A percentile compares a stretch with the other conserved stretches of the same genome.
Evolutionary conservation across 495 filamentous ascomycete species (phyloP).

Genomic region (Filosporella fistucella): DNA sequence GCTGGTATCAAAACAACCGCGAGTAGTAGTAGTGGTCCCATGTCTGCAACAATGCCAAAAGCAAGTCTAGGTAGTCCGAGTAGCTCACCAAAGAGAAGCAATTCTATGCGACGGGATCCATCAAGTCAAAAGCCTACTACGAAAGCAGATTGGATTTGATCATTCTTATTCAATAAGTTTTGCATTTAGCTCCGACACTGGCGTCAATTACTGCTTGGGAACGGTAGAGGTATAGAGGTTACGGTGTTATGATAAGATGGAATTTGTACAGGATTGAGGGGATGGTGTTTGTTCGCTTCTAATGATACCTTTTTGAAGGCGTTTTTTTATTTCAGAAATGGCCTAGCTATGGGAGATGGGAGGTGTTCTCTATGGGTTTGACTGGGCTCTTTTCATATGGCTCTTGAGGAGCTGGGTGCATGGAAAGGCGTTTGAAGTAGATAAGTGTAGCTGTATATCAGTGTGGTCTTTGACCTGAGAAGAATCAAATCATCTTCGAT

Average conservation of each 20-base stretch:
- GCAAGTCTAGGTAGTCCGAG: not conserved
- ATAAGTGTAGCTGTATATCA: too few species aligned
- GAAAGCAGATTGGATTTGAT: slow-evolving; percentile 13
- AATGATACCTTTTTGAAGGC: slow-evolving; percentile 9
- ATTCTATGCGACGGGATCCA: not conserved
- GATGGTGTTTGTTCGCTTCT: slow-evolving; percentile 7
- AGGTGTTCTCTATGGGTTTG: too few species aligned
- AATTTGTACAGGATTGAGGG: too few species aligned
- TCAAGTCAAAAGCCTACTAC: not conserved
- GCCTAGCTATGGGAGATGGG: too few species aligned
- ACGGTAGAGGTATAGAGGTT: too few species aligned
- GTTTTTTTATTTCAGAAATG: too few species aligned
- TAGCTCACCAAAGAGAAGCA: slow-evolving; percentile 3
- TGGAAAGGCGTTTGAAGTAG: too few species aligned
- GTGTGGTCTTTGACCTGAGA: too few species aligned
- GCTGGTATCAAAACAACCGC: not conserved
- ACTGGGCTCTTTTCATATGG: too few species aligned
- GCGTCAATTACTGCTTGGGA: slow-evolving; percentile 1
- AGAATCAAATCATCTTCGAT: too few species aligned
- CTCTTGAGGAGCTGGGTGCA: not conserved
- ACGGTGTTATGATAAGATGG: too few species aligned
- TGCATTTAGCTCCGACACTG: not conserved
- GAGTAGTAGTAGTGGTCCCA: not conserved
- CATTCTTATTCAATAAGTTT: not conserved
- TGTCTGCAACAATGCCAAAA: slow-evolving; percentile 4